Conservation (phyloP, 495 filamentous ascomycete genomes). For the Lepraria neglecta region DNA sequence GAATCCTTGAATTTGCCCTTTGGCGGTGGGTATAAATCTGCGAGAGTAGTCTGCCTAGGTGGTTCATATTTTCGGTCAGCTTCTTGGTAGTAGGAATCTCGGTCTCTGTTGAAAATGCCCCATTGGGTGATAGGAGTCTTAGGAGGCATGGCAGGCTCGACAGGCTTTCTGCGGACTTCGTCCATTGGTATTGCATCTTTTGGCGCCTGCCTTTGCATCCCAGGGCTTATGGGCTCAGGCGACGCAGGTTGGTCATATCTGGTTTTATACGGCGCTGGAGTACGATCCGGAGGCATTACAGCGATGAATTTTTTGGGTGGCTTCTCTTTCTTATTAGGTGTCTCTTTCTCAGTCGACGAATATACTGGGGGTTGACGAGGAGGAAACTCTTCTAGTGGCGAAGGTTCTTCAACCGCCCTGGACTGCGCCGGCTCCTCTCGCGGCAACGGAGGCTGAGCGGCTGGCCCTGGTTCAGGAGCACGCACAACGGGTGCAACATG, state of each 20-base stretch:
- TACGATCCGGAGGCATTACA: conserved; percentile 29
- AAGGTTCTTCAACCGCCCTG: background rate
- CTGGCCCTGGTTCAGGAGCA: conserved; percentile 21
- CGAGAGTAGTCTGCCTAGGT: conserved; percentile 43
- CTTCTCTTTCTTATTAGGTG: conserved; percentile 26
- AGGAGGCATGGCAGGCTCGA: background rate
- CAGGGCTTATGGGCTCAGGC: conserved; percentile 31
- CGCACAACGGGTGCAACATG: conserved; percentile 25
- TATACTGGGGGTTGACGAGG: conserved; percentile 23
- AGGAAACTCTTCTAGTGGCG: conserved; percentile 22
- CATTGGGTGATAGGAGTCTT: background rate
- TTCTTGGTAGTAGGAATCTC: conserved; percentile 8
- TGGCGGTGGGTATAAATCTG: conserved; percentile 55
- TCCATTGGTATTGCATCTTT: conserved; percentile 40
- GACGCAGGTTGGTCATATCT: conserved; percentile 26
- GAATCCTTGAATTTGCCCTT: conserved; percentile 41
- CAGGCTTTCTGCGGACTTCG: background rate
- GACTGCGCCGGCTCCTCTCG: background rate
- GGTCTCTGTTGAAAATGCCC: background rate
- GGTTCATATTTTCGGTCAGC: background rate
- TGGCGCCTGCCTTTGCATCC: conserved; percentile 22
- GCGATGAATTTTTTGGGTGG: conserved; percentile 31
- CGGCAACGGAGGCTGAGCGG: conserved; percentile 17
- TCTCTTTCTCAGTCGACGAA: conserved; percentile 23
- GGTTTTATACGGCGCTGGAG: conserved; percentile 10